Evolutionary conservation across 441 rosid genomes (phyloP), one percentile per base, ranked within the genome.

Genomic region (Syzygium malaccense): DNA sequence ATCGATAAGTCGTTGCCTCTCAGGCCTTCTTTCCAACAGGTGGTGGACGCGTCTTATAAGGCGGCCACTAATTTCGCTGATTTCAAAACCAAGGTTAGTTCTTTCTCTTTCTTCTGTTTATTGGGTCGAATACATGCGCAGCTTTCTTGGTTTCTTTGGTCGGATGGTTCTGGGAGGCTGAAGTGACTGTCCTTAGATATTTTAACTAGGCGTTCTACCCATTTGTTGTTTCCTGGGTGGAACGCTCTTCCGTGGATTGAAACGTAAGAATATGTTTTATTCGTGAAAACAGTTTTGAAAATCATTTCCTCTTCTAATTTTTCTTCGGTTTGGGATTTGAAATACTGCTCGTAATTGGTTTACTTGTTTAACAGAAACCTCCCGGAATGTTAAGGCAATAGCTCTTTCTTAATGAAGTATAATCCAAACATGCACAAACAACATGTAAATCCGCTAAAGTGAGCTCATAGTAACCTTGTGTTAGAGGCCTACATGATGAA

Each of bases 11-110:
- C 45, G 45, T 41, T 41, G 45, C 45, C 97, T 55, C 89, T 97
- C 66, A 96, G 88, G 88, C 91, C 90, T 58, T 92, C 96, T 75
- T 96, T 96, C 92, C 93, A 95, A 90, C 87, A 95, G 90, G 91
- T 96, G 55, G 91, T 93, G 87, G 94, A 91, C 55, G 91, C 87
- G 60, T 87, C 92, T 14, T 97, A 96, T 92, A 95, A 93, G 91
- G 98, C 95, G 87, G 87, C 95, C 62, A 92, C 95, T 12, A 92
- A 88, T 57, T 93, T 90, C 86, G 97, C 91, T 26, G 98, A 96
- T 93, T 96, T 97, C 90, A 97, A 94, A 48, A 90, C 91, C 28
- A 96, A 96, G 99, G 99, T 95, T 86, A 15, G 10, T 49, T 48
- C 26, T 51, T 11, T 4, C 84, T 41, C 48, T 10, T 7, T 10